Evolutionary conservation across 192 early-diverging fungal genomes (phyloP).

Genomic region (Geranomyces variabilis): DNA sequence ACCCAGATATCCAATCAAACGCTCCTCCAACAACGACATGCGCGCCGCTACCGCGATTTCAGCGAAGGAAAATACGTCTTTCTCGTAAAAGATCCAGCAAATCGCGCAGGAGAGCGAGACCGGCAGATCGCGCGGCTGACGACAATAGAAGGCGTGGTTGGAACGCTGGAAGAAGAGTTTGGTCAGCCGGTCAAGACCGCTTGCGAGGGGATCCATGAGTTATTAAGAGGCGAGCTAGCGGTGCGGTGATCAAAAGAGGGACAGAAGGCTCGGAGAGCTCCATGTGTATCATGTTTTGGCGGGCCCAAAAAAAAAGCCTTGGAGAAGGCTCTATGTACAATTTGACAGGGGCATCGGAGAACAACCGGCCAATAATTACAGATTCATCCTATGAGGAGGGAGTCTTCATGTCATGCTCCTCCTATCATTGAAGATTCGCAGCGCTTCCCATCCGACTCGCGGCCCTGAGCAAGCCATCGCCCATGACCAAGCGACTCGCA

Average conservation of each 20-base stretch:
- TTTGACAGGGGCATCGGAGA: too few species aligned
- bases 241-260: not conserved
- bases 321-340: too few species aligned
- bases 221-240: slow-evolving; percentile 5
- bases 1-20: slow-evolving; percentile 37
- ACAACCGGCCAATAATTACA: too few species aligned
- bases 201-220: slow-evolving; percentile 11
- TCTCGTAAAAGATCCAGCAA: slow-evolving; percentile 37
- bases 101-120: slow-evolving; percentile 41
- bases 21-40: slow-evolving; percentile 49
- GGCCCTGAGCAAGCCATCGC: not conserved
- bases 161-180: slow-evolving; percentile 20
- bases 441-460: slow-evolving; percentile 6
- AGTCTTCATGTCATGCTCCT: too few species aligned
- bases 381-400: too few species aligned
- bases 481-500: slow-evolving; percentile 2
- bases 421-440: not conserved
- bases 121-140: slow-evolving; percentile 36
- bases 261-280: too few species aligned
- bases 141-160: slow-evolving; percentile 45
- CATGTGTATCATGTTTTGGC: too few species aligned
- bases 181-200: slow-evolving; percentile 12
- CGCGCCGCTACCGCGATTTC: slow-evolving; percentile 52
- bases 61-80: slow-evolving; percentile 51
- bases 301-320: too few species aligned